Conservation (phyloP, 2,329 filamentous ascomycete genomes). For the Fusarium sp. region DNA sequence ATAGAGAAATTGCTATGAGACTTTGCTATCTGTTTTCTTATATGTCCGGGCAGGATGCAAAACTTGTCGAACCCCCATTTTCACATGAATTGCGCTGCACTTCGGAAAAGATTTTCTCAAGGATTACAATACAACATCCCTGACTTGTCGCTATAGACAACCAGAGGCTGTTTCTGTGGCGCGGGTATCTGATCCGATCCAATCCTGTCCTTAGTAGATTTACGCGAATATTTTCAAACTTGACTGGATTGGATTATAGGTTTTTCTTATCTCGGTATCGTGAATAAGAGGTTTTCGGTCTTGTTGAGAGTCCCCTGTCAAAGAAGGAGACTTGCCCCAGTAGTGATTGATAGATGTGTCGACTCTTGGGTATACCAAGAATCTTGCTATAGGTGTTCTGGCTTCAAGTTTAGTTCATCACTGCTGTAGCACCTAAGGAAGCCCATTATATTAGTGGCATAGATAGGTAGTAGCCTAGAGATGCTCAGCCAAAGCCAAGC, state of each 20-base stretch:
- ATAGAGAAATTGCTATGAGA: conserved; percentile 9
- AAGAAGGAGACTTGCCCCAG: too few species aligned
- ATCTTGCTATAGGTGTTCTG: not conserved
- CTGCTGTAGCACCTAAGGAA: not conserved
- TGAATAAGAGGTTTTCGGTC: not conserved
- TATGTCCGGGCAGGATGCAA: not conserved
- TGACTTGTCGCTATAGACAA: not conserved
- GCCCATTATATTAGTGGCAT: not conserved
- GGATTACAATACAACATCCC: not conserved
- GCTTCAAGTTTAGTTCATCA: not conserved
- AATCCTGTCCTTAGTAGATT: not conserved
- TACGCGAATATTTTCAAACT: not conserved
- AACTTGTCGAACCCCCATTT: not conserved
- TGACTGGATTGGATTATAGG: too few species aligned
- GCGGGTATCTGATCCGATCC: not conserved
- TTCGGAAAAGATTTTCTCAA: not conserved
- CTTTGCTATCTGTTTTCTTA: not conserved
- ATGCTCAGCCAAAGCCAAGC: too few species aligned
- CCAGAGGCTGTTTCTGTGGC: conserved; percentile 6
- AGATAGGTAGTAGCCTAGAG: too few species aligned
- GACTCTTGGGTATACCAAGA: too few species aligned
- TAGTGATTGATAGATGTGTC: too few species aligned
- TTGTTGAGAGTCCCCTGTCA: not conserved
- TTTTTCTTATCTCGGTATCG: not conserved
- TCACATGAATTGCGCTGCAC: not conserved